These are phyloP conservation scores for Dipodascus albidus DNA, from an alignment of 805 yeast genomes.

Conservation along the genomic window DNA sequence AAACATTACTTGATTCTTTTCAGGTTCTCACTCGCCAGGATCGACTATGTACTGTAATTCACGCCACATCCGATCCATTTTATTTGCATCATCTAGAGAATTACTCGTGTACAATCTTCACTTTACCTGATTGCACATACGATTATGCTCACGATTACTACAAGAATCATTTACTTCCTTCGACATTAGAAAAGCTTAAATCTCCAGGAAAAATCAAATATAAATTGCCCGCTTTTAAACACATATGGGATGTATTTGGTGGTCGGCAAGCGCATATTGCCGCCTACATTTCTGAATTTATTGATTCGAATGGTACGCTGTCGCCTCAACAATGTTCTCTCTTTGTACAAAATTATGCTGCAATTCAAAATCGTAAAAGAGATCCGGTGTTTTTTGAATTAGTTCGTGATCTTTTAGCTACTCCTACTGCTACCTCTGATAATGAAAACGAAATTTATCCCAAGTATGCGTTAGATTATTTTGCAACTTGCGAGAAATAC, in stretches of 20 bases:
- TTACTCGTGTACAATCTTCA: conserved; percentile 5
- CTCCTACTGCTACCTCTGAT: neutral
- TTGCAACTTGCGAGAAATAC: conserved; percentile 6
- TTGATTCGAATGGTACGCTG: conserved; percentile 11
- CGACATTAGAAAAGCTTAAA: conserved; percentile 9
- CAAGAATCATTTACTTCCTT: conserved; percentile 8
- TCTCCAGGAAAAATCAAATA: conserved; percentile 12
- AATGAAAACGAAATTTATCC: neutral
- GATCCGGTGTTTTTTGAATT: neutral
- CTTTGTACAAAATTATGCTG: conserved; percentile 7
- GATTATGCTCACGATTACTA: conserved; percentile 8
- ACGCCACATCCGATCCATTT: conserved; percentile 15
- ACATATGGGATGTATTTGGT: conserved; percentile 14
- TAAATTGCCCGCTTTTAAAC: conserved; percentile 11
- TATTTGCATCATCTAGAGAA: conserved; percentile 13
- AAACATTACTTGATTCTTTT: conserved; percentile 12
- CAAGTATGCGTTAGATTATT: conserved; percentile 1
- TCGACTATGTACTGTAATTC: conserved; percentile 14
- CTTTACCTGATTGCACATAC: conserved; percentile 13
- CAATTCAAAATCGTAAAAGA: neutral
- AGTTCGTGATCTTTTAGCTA: neutral
- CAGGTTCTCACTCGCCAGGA: conserved; percentile 14
- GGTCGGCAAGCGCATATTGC: conserved; percentile 12
- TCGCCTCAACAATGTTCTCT: conserved; percentile 6
- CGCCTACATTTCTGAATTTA: conserved; percentile 13